Evolutionary conservation across 805 yeast species (phyloP).

Genomic region (Cyberlindnera galapagoensis): DNA sequence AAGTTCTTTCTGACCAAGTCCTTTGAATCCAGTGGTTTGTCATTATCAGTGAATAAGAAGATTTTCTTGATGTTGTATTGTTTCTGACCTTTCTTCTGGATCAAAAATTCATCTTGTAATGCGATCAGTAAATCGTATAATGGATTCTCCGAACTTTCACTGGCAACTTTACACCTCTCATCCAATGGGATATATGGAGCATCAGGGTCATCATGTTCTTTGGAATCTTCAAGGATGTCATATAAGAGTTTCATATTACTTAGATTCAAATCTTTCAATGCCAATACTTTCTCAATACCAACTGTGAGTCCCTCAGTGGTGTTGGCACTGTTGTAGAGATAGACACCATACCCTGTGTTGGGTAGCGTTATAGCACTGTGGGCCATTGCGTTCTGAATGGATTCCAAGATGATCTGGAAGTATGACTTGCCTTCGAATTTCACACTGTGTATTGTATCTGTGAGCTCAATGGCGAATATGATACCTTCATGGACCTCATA

Average conservation of each 20-base stretch:
- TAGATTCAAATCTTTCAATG: conserved; percentile 48
- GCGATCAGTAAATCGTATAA: conserved; percentile 40
- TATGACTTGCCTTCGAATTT: conserved; percentile 34
- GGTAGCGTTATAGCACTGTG: conserved; percentile 61
- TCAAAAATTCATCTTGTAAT: conserved; percentile 49
- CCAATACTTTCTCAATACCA: conserved; percentile 45
- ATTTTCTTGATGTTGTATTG: conserved; percentile 51
- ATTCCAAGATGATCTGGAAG: conserved; percentile 45
- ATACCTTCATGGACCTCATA: conserved; percentile 57
- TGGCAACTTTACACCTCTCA: conserved; percentile 20
- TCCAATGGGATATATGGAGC: conserved; percentile 21
- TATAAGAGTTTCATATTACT: conserved; percentile 50
- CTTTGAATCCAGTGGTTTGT: conserved; percentile 48
- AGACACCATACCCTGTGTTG: conserved; percentile 69
- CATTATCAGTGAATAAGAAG: conserved; percentile 71
- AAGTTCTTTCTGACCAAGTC: conserved; percentile 35
- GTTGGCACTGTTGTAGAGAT: conserved; percentile 44
- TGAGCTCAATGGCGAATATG: conserved; percentile 53
- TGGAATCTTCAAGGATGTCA: conserved; percentile 41
- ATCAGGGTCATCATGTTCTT: conserved; percentile 11
- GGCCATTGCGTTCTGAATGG: conserved; percentile 56
- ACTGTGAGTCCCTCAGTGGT: conserved; percentile 28
- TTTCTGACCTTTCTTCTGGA: conserved; percentile 32
- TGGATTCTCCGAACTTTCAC: conserved; percentile 21
- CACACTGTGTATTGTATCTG: conserved; percentile 37